A percentile compares a stretch with the other conserved stretches of the same genome.
Evolutionary conservation across 495 filamentous ascomycete genomes (phyloP).

Genomic region (Saxispiralis lemnorum): DNA sequence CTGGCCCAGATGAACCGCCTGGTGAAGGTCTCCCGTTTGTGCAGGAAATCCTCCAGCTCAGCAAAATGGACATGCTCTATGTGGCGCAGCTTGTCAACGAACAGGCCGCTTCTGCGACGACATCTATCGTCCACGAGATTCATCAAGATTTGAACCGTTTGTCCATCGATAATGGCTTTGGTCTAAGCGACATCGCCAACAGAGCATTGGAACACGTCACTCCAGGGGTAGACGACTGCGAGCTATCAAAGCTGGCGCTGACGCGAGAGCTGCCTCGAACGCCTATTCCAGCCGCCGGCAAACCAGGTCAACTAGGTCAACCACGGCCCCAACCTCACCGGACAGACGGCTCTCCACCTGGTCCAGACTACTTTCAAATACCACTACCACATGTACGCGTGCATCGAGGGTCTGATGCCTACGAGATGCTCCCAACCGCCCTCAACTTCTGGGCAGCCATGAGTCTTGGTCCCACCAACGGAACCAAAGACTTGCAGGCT

Average conservation of each 20-base stretch:
- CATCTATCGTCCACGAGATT: background rate
- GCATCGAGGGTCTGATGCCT: constrained; percentile 50
- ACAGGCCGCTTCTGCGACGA: constrained; percentile 18
- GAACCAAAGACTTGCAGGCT: constrained; percentile 58
- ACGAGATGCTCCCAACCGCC: constrained; percentile 65
- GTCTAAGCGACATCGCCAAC: background rate
- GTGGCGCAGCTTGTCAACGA: constrained; percentile 33
- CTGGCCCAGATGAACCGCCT: background rate
- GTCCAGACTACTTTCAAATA: constrained; percentile 22
- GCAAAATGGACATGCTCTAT: constrained; percentile 23
- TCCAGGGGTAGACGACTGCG: background rate
- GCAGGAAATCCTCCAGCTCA: background rate
- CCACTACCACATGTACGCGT: constrained; percentile 57
- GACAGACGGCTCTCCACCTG: constrained; percentile 1
- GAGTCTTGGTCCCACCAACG: constrained; percentile 60
- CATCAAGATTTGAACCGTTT: background rate
- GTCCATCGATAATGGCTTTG: background rate
- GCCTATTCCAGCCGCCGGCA: background rate
- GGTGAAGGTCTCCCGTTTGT: too few relatives aligned
- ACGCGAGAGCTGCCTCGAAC: constrained; percentile 5
- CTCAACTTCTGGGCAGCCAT: constrained; percentile 83
- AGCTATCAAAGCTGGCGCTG: constrained; percentile 8
- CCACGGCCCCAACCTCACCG: constrained; percentile 6
- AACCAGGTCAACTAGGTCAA: background rate
- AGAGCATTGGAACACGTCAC: background rate